A percentile compares a stretch with the other conserved stretches of the same genome.
Conservation (phyloP, 1,284 basidiomycete species). For the Stygiomarasmius scandens region DNA sequence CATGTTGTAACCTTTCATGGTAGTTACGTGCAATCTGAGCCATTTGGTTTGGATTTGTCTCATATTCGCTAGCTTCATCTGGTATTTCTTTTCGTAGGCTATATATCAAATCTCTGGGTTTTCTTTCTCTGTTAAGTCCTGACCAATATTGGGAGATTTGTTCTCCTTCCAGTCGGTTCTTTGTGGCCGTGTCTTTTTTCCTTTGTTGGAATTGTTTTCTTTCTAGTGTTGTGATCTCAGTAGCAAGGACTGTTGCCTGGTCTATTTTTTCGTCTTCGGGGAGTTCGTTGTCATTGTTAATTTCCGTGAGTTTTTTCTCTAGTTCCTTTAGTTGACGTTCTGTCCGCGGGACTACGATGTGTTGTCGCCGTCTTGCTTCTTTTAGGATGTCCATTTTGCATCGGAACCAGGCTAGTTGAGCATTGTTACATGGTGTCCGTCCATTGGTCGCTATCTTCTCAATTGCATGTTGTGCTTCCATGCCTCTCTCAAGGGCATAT, state of each 20-base stretch:
- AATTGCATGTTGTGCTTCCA: conserved; percentile 1
- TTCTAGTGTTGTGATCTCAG: conserved; percentile 9
- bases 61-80: background rate
- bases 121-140: conserved; percentile 17
- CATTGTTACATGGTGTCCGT: background rate
- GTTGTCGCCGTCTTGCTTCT: conserved; percentile 5
- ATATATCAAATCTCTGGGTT: conserved; percentile 20
- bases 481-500: conserved; percentile 3
- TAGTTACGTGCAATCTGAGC: conserved; percentile 17
- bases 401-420: conserved; percentile 4
- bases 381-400: conserved; percentile 9
- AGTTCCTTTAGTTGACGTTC: conserved; percentile 10
- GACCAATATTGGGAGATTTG: conserved; percentile 29
- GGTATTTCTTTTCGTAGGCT: conserved; percentile 13
- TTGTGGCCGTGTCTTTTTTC: conserved; percentile 7
- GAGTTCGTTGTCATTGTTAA: background rate
- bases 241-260: background rate
- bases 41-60: conserved; percentile 15
- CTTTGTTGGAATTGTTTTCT: conserved; percentile 7
- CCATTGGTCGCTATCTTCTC: background rate
- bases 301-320: conserved; percentile 7
- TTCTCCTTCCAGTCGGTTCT: conserved; percentile 24
- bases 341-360: background rate
- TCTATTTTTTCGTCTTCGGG: conserved; percentile 5
- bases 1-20: conserved; percentile 15